Conservation (phyloP, 2,329 filamentous ascomycete genomes). For the Cephalotrichum gorgonifer region DNA sequence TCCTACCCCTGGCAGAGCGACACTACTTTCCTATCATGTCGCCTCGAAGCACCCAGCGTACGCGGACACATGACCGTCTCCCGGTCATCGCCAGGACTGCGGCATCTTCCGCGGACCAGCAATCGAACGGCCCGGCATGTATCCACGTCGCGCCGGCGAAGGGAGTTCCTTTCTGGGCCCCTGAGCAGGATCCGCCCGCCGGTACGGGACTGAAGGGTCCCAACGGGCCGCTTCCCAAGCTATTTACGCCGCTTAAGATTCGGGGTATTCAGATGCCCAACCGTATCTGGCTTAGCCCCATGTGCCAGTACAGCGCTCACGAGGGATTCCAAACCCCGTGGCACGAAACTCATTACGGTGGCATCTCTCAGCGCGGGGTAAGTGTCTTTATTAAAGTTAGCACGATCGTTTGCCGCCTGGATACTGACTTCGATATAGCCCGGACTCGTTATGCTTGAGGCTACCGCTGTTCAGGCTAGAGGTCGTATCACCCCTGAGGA, state of each 20-base stretch:
- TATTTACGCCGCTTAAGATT: conserved; percentile 36
- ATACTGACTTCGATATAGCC: conserved; percentile 20
- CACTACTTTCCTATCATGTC: background rate
- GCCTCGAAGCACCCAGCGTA: background rate
- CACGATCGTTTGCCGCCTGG: conserved; percentile 15
- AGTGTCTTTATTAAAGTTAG: conserved; percentile 10
- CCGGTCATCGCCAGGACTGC: background rate
- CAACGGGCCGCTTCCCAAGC: conserved; percentile 37
- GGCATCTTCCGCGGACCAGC: background rate
- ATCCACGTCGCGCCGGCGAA: conserved; percentile 12
- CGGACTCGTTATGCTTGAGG: conserved; percentile 58
- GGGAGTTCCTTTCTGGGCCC: conserved; percentile 34
- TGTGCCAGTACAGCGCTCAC: conserved; percentile 35
- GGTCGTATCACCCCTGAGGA: conserved; percentile 67
- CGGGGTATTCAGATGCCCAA: conserved; percentile 33
- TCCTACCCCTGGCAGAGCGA: background rate
- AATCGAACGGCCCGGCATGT: background rate
- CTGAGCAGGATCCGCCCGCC: conserved; percentile 30
- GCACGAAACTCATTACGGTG: conserved; percentile 65
- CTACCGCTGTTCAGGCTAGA: conserved; percentile 54
- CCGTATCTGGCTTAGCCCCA: conserved; percentile 33
- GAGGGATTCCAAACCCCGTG: conserved; percentile 56
- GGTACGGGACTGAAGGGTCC: conserved; percentile 36
- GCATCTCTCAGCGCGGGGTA: conserved; percentile 33
- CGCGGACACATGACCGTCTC: background rate